Percentiles rank a stretch among this genome's conserved stretches.
These are phyloP conservation scores for Penicillium bovifimosum DNA, from an alignment of 495 filamentous ascomycete genomes.

Conservation along the genomic window DNA sequence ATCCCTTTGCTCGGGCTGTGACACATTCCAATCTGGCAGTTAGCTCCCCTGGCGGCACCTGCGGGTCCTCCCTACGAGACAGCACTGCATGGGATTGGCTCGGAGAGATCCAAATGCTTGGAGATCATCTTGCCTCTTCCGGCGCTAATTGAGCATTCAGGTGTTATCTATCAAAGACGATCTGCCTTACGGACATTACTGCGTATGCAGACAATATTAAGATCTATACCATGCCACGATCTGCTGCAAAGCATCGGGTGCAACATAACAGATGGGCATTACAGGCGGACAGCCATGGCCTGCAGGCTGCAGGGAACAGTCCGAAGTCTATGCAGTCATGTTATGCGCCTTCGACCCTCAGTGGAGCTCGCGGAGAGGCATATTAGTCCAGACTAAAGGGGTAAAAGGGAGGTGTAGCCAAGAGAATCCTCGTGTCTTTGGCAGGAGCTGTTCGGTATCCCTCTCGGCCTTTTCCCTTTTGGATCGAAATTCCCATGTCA, in stretches of 20 bases:
- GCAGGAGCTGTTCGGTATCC: neutral
- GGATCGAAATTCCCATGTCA: neutral
- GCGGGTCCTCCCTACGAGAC: slow-evolving; percentile 4
- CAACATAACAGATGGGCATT: neutral
- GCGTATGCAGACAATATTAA: neutral
- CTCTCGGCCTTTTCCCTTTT: slow-evolving; percentile 13
- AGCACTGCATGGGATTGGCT: slow-evolving; percentile 5
- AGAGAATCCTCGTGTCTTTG: slow-evolving; percentile 12
- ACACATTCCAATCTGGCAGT: slow-evolving; percentile 22
- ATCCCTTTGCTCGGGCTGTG: slow-evolving; percentile 22
- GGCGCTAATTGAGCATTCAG: neutral
- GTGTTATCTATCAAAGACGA: neutral
- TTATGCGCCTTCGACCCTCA: slow-evolving; percentile 10
- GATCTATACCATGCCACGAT: slow-evolving; percentile 7
- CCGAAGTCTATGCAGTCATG: slow-evolving; percentile 13
- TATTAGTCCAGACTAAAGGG: slow-evolving; percentile 6
- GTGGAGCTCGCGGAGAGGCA: slow-evolving; percentile 7
- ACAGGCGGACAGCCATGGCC: slow-evolving; percentile 14
- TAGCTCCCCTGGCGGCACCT: slow-evolving; percentile 16
- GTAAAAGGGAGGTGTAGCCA: slow-evolving; percentile 17
- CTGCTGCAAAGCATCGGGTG: neutral
- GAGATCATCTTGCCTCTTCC: slow-evolving; percentile 2
- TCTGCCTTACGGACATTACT: neutral
- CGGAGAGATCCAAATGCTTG: neutral
- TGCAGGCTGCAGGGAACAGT: slow-evolving; percentile 22